These are phyloP conservation scores for Lactifluus hygrophoroides DNA, from an alignment of 768 basidiomycete genomes.

Conservation along the genomic window DNA sequence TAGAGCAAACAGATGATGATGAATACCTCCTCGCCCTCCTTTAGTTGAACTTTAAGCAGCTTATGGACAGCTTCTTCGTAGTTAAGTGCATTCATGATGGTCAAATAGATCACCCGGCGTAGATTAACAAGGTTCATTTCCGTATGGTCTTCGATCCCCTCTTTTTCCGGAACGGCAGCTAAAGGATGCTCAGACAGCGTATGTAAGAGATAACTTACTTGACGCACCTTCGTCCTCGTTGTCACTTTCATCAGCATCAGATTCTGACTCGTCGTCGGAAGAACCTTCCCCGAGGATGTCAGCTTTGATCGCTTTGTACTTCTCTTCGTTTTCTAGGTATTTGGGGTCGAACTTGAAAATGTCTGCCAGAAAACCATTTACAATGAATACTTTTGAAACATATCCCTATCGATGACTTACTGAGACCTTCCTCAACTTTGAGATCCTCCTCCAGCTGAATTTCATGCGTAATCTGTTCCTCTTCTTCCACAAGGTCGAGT, in stretches of 20 bases:
- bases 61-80: conserved; percentile 99
- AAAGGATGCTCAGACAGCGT: conserved; percentile 12
- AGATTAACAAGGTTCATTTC: conserved; percentile 95
- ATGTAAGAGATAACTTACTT: not conserved
- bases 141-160: conserved; percentile 90
- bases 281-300: conserved; percentile 92
- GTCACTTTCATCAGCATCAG: conserved; percentile 53
- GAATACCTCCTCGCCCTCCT: conserved; percentile 87
- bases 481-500: conserved; percentile 93
- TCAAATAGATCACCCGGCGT: conserved; percentile 88
- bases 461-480: conserved; percentile 95
- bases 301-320: conserved; percentile 81
- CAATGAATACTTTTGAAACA: not conserved
- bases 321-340: conserved; percentile 85
- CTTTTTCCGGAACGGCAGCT: conserved; percentile 69
- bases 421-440: conserved; percentile 89
- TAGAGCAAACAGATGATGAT: not conserved
- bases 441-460: conserved; percentile 89
- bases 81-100: conserved; percentile 97
- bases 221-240: conserved; percentile 40
- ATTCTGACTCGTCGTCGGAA: conserved; percentile 57
- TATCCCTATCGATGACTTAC: conserved; percentile 44
- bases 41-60: conserved; percentile 83
- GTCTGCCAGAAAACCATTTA: conserved; percentile 41
- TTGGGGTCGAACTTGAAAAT: conserved; percentile 92